Percentiles rank a stretch among this genome's conserved stretches.
Conservation (phyloP, 2,329 filamentous ascomycete genomes). For the Sporothrix euskadiensis region DNA sequence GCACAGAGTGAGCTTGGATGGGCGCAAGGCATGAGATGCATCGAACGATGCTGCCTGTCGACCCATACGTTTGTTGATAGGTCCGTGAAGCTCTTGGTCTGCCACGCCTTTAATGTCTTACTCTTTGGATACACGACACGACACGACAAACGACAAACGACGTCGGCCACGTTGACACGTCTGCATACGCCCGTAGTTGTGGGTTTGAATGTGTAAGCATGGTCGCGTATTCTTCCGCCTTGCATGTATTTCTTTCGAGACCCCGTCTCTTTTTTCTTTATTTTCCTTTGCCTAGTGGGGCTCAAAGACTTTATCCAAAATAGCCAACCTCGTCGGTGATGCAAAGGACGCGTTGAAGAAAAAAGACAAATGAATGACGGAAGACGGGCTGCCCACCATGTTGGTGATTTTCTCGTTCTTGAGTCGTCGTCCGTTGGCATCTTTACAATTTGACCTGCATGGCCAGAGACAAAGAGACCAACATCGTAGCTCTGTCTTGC, state of each 20-base stretch:
- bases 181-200: background rate
- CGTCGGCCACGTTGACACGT: background rate
- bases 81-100: background rate
- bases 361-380: background rate
- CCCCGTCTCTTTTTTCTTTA: background rate
- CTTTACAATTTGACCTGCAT: background rate
- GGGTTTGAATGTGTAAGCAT: background rate
- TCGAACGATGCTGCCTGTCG: background rate
- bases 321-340: background rate
- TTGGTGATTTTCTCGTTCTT: background rate
- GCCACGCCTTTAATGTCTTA: background rate
- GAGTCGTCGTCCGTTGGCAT: background rate
- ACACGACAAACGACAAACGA: background rate
- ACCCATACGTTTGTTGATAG: background rate
- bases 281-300: background rate
- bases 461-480: background rate
- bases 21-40: background rate
- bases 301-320: slow-evolving; percentile 4
- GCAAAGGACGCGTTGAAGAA: background rate
- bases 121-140: background rate
- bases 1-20: background rate
- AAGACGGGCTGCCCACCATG: background rate
- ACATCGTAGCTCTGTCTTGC: background rate
- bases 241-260: background rate
- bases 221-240: background rate